phyloP scores from a whole-genome alignment of 495 filamentous ascomycete species.

The Venustampulla echinocandica region DNA sequence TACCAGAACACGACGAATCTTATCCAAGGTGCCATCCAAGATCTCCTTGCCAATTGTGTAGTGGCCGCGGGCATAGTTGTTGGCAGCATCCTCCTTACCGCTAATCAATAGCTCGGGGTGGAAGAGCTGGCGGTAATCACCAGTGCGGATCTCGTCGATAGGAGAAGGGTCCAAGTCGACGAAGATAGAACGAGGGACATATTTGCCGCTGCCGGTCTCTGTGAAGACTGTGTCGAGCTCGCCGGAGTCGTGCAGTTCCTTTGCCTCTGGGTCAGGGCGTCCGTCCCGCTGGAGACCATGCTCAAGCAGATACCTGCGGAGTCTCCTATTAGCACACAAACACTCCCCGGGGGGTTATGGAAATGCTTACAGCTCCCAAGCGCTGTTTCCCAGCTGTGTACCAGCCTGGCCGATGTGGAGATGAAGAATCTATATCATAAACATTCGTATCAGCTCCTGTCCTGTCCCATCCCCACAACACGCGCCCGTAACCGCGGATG shows the following conservation, averaged over 20 bases:
- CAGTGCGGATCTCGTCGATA: constrained; percentile 86
- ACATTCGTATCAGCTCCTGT: constrained; percentile 2
- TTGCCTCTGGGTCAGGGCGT: constrained; percentile 51
- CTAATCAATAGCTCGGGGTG: constrained; percentile 82
- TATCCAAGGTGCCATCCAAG: constrained; percentile 73
- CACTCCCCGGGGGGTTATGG: neutral
- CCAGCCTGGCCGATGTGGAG: constrained; percentile 91
- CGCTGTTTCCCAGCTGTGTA: constrained; percentile 85
- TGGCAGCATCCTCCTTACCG: constrained; percentile 90
- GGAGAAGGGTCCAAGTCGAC: constrained; percentile 85
- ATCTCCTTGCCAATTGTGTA: constrained; percentile 92
- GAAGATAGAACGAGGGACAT: constrained; percentile 83
- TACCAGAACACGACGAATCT: constrained; percentile 63
- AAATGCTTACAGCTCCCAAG: constrained; percentile 81
- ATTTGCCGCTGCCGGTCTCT: constrained; percentile 78
- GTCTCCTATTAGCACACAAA: constrained; percentile 14
- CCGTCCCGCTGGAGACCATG: constrained; percentile 79
- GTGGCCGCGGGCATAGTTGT: constrained; percentile 92
- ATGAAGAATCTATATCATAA: constrained; percentile 54
- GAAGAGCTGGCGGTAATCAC: constrained; percentile 75
- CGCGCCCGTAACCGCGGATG: neutral
- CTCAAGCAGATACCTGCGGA: constrained; percentile 85
- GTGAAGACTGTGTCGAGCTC: constrained; percentile 90
- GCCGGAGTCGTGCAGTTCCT: constrained; percentile 53
- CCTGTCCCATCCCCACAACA: neutral